A percentile compares a stretch with the other conserved stretches of the same genome.
Conservation (phyloP, 1,139 yeast species). For the Starmera stellimalicola region DNA sequence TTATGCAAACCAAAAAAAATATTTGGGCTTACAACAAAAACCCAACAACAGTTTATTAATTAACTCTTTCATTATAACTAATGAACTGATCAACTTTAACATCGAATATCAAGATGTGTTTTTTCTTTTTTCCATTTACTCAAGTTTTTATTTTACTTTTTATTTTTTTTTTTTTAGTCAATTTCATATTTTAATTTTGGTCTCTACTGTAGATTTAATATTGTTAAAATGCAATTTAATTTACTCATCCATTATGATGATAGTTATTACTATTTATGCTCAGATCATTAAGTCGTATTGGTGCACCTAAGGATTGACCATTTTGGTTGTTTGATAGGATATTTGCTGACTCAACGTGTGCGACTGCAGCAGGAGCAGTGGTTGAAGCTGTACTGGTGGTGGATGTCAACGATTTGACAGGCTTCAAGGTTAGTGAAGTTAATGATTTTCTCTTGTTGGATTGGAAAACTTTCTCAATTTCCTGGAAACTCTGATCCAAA, state of each 20-base stretch:
- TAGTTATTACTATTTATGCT: not conserved
- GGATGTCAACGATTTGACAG: slow-evolving; percentile 1
- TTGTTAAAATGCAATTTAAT: not conserved
- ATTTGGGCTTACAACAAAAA: slow-evolving; percentile 14
- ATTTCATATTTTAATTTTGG: not conserved
- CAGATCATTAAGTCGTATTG: slow-evolving; percentile 3
- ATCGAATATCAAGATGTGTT: not conserved
- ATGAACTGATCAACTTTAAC: too few relatives aligned
- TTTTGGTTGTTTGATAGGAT: too few relatives aligned
- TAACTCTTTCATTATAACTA: too few relatives aligned
- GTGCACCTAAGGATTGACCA: slow-evolving; percentile 2
- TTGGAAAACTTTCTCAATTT: slow-evolving; percentile 10
- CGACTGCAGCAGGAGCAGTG: not conserved
- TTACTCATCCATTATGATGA: not conserved
- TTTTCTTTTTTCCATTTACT: not conserved
- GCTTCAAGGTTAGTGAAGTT: slow-evolving; percentile 14
- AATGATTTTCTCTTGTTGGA: slow-evolving; percentile 15
- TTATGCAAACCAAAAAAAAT: slow-evolving; percentile 9
- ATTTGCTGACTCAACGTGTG: not conserved
- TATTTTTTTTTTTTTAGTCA: slow-evolving; percentile 1
- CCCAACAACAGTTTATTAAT: slow-evolving; percentile 10
- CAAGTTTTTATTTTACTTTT: slow-evolving; percentile 1
- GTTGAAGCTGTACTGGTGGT: not conserved
- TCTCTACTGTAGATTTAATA: not conserved
- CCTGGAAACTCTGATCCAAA: slow-evolving; percentile 11